phyloP scores from a whole-genome alignment of 2,329 filamentous ascomycete species.

The Pseudocercospora vitis region DNA sequence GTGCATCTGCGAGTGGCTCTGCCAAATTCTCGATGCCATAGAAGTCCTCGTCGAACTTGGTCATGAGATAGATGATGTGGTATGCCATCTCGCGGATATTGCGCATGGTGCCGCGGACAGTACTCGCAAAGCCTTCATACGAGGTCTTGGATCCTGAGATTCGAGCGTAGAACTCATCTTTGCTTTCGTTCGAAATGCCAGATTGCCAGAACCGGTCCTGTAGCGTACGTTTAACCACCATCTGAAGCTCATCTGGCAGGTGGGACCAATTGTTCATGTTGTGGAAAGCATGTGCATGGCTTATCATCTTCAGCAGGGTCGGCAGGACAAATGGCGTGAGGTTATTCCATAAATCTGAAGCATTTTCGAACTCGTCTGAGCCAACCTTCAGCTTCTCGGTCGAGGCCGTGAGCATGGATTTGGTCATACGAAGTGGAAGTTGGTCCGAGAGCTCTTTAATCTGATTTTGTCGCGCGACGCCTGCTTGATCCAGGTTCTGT shows the following conservation, averaged over 20 bases:
- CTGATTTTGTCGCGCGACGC: constrained; percentile 72
- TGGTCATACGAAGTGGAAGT: constrained; percentile 81
- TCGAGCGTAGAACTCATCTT: constrained; percentile 92
- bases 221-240: constrained; percentile 76
- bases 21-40: constrained; percentile 87
- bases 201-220: constrained; percentile 98
- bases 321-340: constrained; percentile 80
- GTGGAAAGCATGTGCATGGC: constrained; percentile 87
- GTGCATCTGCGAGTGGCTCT: constrained; percentile 74
- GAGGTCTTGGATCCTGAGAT: constrained; percentile 87
- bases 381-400: constrained; percentile 82
- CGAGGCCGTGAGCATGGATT: constrained; percentile 87
- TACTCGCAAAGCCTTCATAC: constrained; percentile 90
- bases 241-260: constrained; percentile 71
- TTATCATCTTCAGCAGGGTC: constrained; percentile 79
- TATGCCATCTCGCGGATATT: constrained; percentile 92
- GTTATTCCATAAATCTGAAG: constrained; percentile 80
- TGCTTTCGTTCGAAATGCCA: constrained; percentile 91
- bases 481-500: constrained; percentile 73
- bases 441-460: constrained; percentile 73
- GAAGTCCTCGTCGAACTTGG: constrained; percentile 79
- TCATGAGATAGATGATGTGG: constrained; percentile 91
- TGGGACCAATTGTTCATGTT: constrained; percentile 81
- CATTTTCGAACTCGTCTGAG: constrained; percentile 70
- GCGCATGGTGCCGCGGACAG: constrained; percentile 82